A percentile compares a stretch with the other conserved stretches of the same genome.
Conservation (phyloP, 2,329 filamentous ascomycete genomes). For the Penicillium sp. region DNA sequence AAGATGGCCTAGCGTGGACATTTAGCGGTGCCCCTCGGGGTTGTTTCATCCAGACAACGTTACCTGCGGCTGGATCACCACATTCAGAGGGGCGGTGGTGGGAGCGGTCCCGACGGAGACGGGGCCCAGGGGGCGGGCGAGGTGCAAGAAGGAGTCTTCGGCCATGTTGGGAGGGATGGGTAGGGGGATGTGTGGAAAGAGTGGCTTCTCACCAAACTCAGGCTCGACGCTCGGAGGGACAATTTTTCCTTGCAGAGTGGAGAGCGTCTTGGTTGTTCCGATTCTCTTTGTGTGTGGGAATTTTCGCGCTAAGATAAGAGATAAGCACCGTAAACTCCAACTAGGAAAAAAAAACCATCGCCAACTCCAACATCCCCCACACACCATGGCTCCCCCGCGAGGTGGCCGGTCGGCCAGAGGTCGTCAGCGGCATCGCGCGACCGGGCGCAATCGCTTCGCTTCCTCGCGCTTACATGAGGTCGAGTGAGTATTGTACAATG, state of each 20-base stretch:
- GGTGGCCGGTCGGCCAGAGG: conserved; percentile 27
- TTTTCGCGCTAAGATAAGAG: conserved; percentile 51
- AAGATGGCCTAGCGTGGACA: conserved; percentile 54
- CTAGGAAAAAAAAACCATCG: conserved; percentile 15
- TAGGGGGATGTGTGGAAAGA: conserved; percentile 10
- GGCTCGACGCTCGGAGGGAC: conserved; percentile 23
- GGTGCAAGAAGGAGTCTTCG: conserved; percentile 86
- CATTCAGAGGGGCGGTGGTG: conserved; percentile 85
- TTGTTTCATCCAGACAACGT: no score
- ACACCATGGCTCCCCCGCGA: conserved; percentile 31
- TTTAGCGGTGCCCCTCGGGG: neutral
- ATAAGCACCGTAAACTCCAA: conserved; percentile 3
- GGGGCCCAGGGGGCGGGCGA: conserved; percentile 86
- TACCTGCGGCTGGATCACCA: conserved; percentile 95
- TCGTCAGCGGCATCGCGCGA: conserved; percentile 49
- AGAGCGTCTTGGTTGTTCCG: conserved; percentile 31
- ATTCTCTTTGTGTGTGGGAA: conserved; percentile 45
- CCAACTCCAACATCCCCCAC: neutral
- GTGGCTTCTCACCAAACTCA: conserved; percentile 4
- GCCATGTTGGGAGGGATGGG: conserved; percentile 66
- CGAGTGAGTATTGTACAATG: conserved; percentile 31
- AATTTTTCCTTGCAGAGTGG: conserved; percentile 34
- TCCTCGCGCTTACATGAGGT: conserved; percentile 40
- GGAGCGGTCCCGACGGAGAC: conserved; percentile 73
- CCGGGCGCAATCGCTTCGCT: conserved; percentile 33